Conservation (phyloP, 176 grass and related monocot species). For the Hsuehochloa calcarea region DNA sequence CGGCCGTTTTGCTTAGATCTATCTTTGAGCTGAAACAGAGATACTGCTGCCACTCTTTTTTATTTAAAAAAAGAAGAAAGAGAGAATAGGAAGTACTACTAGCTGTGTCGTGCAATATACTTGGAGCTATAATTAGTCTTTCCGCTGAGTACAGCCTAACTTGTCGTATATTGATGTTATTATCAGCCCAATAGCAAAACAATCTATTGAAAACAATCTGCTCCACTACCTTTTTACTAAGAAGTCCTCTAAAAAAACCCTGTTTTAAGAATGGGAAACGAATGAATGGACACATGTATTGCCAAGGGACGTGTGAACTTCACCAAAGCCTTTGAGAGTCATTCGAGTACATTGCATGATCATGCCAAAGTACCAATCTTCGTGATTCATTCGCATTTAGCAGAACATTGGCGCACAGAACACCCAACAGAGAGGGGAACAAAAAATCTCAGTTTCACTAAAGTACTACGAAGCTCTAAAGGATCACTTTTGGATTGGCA, state of each 20-base stretch:
- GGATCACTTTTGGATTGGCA: constrained; percentile 28
- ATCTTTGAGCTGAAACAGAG: too few relatives aligned
- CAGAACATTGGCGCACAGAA: not conserved
- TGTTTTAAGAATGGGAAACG: too few relatives aligned
- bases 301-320: not conserved
- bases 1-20: too few relatives aligned
- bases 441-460: not conserved
- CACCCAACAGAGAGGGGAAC: not conserved
- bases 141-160: not conserved
- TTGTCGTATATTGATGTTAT: not conserved
- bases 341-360: not conserved
- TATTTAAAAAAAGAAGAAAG: too few relatives aligned
- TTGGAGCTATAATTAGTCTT: not conserved
- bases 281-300: too few relatives aligned
- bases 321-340: not conserved
- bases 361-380: too few relatives aligned
- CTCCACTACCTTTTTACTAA: not conserved
- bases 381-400: too few relatives aligned
- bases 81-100: too few relatives aligned
- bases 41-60: too few relatives aligned
- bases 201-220: not conserved
- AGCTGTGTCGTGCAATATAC: too few relatives aligned
- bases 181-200: not conserved
- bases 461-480: not conserved
- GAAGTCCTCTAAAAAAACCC: too few relatives aligned